phyloP scores from a whole-genome alignment of 2,329 filamentous ascomycete genomes.

The Bipolaris cookei region DNA sequence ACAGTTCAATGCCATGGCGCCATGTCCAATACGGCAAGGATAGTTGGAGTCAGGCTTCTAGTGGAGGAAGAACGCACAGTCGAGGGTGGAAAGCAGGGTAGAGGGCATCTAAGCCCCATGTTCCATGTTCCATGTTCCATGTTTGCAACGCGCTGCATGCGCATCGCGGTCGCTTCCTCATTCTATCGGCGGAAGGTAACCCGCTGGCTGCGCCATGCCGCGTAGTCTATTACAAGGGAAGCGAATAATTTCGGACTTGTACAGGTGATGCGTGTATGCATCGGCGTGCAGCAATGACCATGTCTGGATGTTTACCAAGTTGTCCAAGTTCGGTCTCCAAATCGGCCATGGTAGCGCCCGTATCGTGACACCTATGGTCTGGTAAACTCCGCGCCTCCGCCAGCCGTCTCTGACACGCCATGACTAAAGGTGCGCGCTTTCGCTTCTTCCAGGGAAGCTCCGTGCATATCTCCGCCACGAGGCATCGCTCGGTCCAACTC shows the following conservation, averaged over 20 bases:
- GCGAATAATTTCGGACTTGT: slow-evolving; percentile 18
- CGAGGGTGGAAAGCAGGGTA: slow-evolving; percentile 15
- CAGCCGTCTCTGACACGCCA: slow-evolving; percentile 26
- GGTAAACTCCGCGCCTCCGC: slow-evolving; percentile 19
- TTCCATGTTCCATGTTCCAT: slow-evolving; percentile 2
- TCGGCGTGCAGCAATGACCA: slow-evolving; percentile 18
- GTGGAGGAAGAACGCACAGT: slow-evolving; percentile 24
- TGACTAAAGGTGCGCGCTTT: slow-evolving; percentile 8
- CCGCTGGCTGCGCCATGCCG: slow-evolving; percentile 24
- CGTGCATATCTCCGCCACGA: slow-evolving; percentile 39
- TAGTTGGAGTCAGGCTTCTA: slow-evolving; percentile 21
- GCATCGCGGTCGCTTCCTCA: slow-evolving; percentile 25
- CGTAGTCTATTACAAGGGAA: slow-evolving; percentile 13
- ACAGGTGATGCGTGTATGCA: slow-evolving; percentile 14
- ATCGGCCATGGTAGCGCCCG: slow-evolving; percentile 18
- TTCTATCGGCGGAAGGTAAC: slow-evolving; percentile 39
- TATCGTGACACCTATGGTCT: slow-evolving; percentile 14
- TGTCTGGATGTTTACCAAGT: slow-evolving; percentile 15
- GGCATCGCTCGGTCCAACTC: slow-evolving; percentile 32
- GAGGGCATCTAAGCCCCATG: slow-evolving; percentile 13
- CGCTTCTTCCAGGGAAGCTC: slow-evolving; percentile 15
- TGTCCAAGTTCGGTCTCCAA: slow-evolving; percentile 20
- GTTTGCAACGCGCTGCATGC: slow-evolving; percentile 24
- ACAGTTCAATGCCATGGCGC: too few species aligned
- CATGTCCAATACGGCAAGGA: too few species aligned